Conservation (phyloP, 2,329 filamentous ascomycete species). For the Ascochyta clinopodiicola region DNA sequence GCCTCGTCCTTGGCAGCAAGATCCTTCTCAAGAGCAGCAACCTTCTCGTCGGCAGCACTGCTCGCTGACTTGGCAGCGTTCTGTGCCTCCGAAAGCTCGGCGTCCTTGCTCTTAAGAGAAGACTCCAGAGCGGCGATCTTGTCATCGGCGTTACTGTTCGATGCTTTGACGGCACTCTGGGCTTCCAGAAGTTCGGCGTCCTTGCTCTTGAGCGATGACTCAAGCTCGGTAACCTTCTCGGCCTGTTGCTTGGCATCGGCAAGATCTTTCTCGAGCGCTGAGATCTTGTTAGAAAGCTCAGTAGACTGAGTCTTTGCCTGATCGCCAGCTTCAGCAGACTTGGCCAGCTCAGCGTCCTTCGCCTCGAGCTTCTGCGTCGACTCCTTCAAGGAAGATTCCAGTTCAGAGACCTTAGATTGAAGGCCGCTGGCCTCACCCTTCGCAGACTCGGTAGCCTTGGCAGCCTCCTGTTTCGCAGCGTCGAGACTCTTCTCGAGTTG, state of each 20-base stretch:
- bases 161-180: conserved; percentile 25
- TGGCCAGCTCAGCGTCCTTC: conserved; percentile 32
- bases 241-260: conserved; percentile 6
- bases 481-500: conserved; percentile 31
- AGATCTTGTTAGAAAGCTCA: conserved; percentile 12
- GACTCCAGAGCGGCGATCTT: conserved; percentile 38
- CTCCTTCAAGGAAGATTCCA: conserved; percentile 31
- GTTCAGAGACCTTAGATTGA: conserved; percentile 23
- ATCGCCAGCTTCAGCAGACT: conserved; percentile 20
- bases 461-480: conserved; percentile 21
- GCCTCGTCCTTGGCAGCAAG: conserved; percentile 28
- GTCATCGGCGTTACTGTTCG: conserved; percentile 24
- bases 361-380: conserved; percentile 27
- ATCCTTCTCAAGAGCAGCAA: conserved; percentile 37
- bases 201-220: conserved; percentile 25
- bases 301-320: conserved; percentile 54
- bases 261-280: conserved; percentile 20
- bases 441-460: conserved; percentile 23
- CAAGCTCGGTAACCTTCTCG: conserved; percentile 18
- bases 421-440: conserved; percentile 27
- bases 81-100: conserved; percentile 21
- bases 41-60: conserved; percentile 30
- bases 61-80: conserved; percentile 29
- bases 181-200: conserved; percentile 21
- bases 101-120: conserved; percentile 18